Conservation (phyloP, 140 eudicot species). For the Oenanthe javanica region DNA sequence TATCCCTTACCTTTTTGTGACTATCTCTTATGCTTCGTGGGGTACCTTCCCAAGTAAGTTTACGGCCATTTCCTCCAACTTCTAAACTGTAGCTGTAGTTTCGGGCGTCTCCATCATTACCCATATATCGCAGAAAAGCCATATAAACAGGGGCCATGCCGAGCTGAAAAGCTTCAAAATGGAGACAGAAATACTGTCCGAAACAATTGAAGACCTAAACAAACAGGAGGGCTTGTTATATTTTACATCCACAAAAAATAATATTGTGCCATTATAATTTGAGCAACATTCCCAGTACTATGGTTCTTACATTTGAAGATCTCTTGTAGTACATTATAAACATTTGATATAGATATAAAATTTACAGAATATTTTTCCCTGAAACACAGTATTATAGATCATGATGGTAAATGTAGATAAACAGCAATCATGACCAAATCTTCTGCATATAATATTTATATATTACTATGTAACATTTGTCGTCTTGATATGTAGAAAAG, state of each 20-base stretch:
- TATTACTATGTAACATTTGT: background rate
- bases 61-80: conserved; percentile 86
- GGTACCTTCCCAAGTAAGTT: conserved; percentile 88
- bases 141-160: conserved; percentile 90
- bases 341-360: no score
- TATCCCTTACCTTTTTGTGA: conserved; percentile 85
- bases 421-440: background rate
- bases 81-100: conserved; percentile 83
- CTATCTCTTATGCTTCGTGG: conserved; percentile 84
- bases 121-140: conserved; percentile 95
- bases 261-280: background rate
- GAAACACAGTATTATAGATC: background rate
- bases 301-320: background rate
- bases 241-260: background rate
- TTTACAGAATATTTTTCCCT: background rate
- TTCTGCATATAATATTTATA: background rate
- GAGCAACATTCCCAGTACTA: background rate
- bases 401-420: background rate
- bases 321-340: background rate
- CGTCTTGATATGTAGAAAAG: background rate
- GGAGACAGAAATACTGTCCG: conserved; percentile 88
- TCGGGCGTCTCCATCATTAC: conserved; percentile 69
- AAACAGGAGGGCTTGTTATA: background rate
- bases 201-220: conserved; percentile 76
- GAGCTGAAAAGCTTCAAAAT: conserved; percentile 89